Base-by-base conservation (phyloP, 2,329 filamentous ascomycete species). In the Ophiostoma himal-ulmi region DNA sequence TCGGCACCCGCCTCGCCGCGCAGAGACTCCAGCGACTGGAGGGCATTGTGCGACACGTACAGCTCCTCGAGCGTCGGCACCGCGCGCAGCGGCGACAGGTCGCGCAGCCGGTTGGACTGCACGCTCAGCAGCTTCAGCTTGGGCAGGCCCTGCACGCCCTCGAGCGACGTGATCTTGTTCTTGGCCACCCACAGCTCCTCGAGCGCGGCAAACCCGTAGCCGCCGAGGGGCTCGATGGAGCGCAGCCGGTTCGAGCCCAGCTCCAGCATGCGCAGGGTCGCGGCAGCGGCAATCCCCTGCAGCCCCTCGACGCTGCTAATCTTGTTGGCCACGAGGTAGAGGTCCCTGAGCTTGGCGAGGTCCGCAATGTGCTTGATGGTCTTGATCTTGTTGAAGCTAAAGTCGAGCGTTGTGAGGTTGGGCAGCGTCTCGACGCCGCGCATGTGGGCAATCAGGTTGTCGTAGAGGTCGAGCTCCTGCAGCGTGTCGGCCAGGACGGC, bases 351-450 rank as follows among this genome's bases (percentile, higher is more conserved):
- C 69, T 93, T 85, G 30, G 82, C 89, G 71, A 99, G 82, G 76
- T 94, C 91, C 71, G 86, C 85, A 74, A 98, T 82, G 76, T 94
- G 89, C 80, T 96, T 97, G 82, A 99, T 96, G 80, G 97, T 94
- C 79, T 97, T 97, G 82, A 99, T 94, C 83, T 98, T 98, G 84
- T 99, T 99, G 86, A 97, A 99, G 79, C 92, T 96, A 68, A 99
- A 84, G 78, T 99, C 95, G 70, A 99, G 87, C 70, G 83, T 90
- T 6, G 86, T 92, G 69, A 99, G 86, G 72, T 91, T 85, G 14
- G 85, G 87, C 71, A 97, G 87, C 65, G 88, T 83, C 69, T 97
- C 93, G 65, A 99, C 85, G 39, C 92, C 92, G 74, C 89, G 89
- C 79, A 97, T 88, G 79, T 96, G 93, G 13, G 89, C 87, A 75